Evolutionary conservation across 169 alveolate genomes (phyloP), one percentile per base, ranked within the genome.

Genomic region (Fabrea salina): DNA sequence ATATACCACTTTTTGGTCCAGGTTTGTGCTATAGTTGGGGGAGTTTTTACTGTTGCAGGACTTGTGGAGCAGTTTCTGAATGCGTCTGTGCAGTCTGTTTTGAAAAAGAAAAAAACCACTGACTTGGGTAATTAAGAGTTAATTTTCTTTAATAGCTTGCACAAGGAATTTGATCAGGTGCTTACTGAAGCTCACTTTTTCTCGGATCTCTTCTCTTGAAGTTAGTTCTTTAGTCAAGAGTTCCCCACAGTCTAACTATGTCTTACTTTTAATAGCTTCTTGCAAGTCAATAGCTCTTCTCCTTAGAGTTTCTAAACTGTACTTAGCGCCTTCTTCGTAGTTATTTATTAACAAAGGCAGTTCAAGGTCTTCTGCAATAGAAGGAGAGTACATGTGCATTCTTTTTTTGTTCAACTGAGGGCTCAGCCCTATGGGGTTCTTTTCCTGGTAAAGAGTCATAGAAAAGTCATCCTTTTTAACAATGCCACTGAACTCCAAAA

Each of bases 21-120:
- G 66, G 70, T 89, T 40, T 90, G 96, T 79, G 96, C 96, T 51
- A 92, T 94, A 53, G 81, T 94, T 54, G 97, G 97, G 47, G 96
- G 97, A 66, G 90, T 92, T 61, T 92, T 86, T 74, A 92, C 96
- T 39, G 86, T 91, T 43, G 91, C 93, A 19, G 92, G 95, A 4
- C 83, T 94, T 0, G 76, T 94, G 4, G 95, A 89, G 49, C 8
- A 39, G 4, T 37, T 77, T 2, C 50, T 77, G 2, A 68, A 77
- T 32, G 19, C 71, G 3, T 37, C 80, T 11, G 8, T 59, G n/a
- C 58, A 51, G 16, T 33, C 19, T 47, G 39, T 75, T 27, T 27
- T 58, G 51, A 75, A 5, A 27, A 75, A 75, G 33, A 54, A 37
- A 33, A 43, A 49, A n/a, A n/a, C n/a, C n/a, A n/a, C n/a, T 2